Percentiles rank a stretch among this genome's conserved stretches.
Evolutionary conservation across 768 basidiomycete species (phyloP).

Genomic region (Auriscalpium microsporum): DNA sequence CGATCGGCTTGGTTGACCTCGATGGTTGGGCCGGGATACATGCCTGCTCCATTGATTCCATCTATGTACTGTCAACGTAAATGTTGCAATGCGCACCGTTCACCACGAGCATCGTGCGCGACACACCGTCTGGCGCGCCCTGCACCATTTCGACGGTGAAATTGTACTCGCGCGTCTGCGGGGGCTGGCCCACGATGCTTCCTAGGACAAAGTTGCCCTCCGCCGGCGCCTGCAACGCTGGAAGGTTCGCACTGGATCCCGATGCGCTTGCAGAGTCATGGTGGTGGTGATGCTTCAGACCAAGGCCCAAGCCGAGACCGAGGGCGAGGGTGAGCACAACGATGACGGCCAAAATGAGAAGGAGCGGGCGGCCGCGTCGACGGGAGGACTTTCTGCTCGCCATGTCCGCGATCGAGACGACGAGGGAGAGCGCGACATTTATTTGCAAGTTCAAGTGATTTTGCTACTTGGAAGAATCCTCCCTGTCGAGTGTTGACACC

Average conservation of each 20-base stretch:
- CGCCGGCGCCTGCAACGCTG: background rate
- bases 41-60: constrained; percentile 11
- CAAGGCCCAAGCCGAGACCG: constrained; percentile 20
- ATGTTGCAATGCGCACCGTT: constrained; percentile 26
- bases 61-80: background rate
- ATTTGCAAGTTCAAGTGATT: too few species aligned
- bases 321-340: constrained; percentile 19
- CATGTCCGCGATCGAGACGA: background rate
- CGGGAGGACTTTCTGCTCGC: background rate
- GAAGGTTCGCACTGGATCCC: background rate
- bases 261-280: background rate
- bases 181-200: constrained; percentile 11
- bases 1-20: constrained; percentile 30
- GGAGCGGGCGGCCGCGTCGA: background rate
- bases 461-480: too few species aligned
- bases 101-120: constrained; percentile 37
- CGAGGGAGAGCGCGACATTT: background rate
- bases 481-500: too few species aligned
- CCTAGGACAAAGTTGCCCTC: constrained; percentile 11
- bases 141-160: constrained; percentile 33
- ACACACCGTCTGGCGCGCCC: constrained; percentile 34
- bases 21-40: constrained; percentile 31
- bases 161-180: constrained; percentile 35
- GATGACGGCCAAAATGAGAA: constrained; percentile 1
- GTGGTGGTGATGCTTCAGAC: constrained; percentile 6